A percentile compares a stretch with the other conserved stretches of the same genome.
These are phyloP conservation scores for Cardiospermum halicacabum DNA, from an alignment of 345 rosid species.

Conservation along the genomic window DNA sequence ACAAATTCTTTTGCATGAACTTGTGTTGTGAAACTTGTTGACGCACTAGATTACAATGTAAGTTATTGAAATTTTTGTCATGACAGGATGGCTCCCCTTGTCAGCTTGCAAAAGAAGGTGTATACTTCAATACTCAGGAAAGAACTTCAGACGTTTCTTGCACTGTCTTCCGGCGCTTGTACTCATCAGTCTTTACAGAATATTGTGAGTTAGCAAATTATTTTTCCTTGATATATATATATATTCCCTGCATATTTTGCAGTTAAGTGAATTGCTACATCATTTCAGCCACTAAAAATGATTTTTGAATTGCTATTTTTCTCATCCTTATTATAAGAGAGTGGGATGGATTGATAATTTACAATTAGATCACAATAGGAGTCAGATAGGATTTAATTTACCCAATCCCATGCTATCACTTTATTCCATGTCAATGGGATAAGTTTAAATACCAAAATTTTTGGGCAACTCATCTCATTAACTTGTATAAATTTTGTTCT, in stretches of 20 bases:
- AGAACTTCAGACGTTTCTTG: conserved; percentile 80
- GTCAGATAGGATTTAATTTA: no score
- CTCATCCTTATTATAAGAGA: no score
- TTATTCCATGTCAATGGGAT: no score
- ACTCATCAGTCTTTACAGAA: conserved; percentile 75
- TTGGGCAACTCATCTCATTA: no score
- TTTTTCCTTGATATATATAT: conserved; percentile 2
- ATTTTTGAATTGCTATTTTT: no score
- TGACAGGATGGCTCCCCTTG: conserved; percentile 75
- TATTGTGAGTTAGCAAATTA: conserved; percentile 43
- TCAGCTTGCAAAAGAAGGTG: conserved; percentile 67
- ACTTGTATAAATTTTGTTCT: no score
- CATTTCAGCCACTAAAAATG: background rate
- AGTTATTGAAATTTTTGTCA: conserved; percentile 13
- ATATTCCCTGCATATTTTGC: background rate
- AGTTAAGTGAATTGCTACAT: background rate
- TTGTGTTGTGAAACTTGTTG: background rate
- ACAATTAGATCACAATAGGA: no score
- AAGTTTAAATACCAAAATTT: no score
- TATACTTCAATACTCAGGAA: conserved; percentile 79
- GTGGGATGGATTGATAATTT: no score
- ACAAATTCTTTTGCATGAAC: background rate
- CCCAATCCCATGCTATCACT: no score
- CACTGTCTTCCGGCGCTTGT: conserved; percentile 55
- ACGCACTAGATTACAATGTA: no score